Evolutionary conservation across 2,329 filamentous ascomycete genomes (phyloP), one percentile per base, ranked within the genome.

Genomic region (Phaeoacremonium minimum): DNA sequence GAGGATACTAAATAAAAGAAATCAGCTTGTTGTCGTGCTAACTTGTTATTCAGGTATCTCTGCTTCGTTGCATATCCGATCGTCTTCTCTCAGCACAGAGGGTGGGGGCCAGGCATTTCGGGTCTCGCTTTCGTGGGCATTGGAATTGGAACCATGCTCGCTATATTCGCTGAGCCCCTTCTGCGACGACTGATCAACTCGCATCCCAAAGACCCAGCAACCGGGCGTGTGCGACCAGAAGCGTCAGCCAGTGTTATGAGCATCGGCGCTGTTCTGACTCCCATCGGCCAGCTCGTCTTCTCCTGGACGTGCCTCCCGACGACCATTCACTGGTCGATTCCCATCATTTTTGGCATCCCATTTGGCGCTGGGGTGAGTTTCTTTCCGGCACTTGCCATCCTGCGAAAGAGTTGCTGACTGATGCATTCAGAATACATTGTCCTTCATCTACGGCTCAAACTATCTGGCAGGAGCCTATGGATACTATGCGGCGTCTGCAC

Each of bases 11-110:
- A n/a, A n/a, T n/a, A n/a, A n/a, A n/a, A n/a, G n/a, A n/a, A n/a
- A n/a, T n/a, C n/a, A n/a, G n/a, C n/a, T n/a, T n/a, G n/a, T n/a
- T n/a, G n/a, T n/a, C n/a, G n/a, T n/a, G n/a, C n/a, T 31, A 9
- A 30, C 33, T 19, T 7, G 13, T 15, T 85, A 13, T 64, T 87
- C n/a, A 44, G 42, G 1, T 88, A 90, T 52, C 78, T 95, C 19
- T 94, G 87, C 61, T 95, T 95, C 64, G 83, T 94, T 13, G 87
- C 87, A 11, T 94, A 94, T 56, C 89, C 89, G 0, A 84, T 94
- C 41, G 84, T 95, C 40, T 95, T 93, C 60, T 69, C 72, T 9
- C 68, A 83, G 28, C 56, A 75, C 40, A 83, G 90, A 14, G 87
- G 87, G 42, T 96, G 89, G 90, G 71, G 71, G 3, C 69, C 83